These are phyloP conservation scores for Meyerozyma smithsonii DNA, from an alignment of 1,139 yeast genomes.

Conservation along the genomic window DNA sequence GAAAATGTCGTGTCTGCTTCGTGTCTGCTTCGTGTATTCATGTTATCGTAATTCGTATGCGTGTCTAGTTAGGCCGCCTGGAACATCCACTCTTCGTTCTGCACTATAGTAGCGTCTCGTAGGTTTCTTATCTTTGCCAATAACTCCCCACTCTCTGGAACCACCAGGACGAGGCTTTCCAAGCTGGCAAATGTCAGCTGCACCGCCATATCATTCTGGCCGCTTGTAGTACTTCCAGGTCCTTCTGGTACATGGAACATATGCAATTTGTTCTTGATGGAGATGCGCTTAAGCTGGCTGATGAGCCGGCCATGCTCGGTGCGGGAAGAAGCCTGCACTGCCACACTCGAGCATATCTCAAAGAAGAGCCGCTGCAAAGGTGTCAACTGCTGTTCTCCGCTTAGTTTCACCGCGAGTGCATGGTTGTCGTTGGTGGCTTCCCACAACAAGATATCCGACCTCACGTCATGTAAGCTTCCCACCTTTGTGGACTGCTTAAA, in stretches of 20 bases:
- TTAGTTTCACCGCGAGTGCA: slow-evolving; percentile 13
- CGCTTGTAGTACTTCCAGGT: not conserved
- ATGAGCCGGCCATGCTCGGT: slow-evolving; percentile 14
- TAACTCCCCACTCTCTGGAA: not conserved
- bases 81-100: not conserved
- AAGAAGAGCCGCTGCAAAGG: slow-evolving; percentile 25
- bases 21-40: no score
- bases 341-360: slow-evolving; percentile 15
- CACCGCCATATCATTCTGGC: not conserved
- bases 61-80: not conserved
- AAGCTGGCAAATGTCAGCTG: not conserved
- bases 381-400: slow-evolving; percentile 14
- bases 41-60: not conserved
- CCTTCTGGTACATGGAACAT: slow-evolving; percentile 8
- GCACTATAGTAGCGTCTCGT: not conserved
- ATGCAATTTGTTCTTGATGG: slow-evolving; percentile 27
- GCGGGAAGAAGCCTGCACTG: slow-evolving; percentile 14
- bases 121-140: not conserved
- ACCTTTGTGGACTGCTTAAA: slow-evolving; percentile 21
- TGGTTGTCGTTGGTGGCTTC: slow-evolving; percentile 25
- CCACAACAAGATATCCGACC: slow-evolving; percentile 38
- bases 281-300: slow-evolving; percentile 25
- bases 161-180: not conserved
- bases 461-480: slow-evolving; percentile 17
- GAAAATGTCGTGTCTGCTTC: no score